Conservation (phyloP, 2,329 filamentous ascomycete species). For the Aaosphaeria arxii region DNA sequence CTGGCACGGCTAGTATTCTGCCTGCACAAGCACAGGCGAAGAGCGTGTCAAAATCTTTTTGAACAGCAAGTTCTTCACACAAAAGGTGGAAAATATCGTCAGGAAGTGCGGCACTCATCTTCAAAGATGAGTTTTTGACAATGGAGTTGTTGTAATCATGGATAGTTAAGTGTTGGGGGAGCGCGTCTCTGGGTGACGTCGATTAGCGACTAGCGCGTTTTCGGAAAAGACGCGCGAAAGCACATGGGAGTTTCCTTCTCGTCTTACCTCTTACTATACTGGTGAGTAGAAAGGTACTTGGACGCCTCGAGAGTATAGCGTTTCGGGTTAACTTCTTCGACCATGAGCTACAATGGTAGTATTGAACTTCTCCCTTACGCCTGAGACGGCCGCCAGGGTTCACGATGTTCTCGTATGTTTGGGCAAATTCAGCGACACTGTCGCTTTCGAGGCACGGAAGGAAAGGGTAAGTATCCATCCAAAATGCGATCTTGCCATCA, state of each 20-base stretch:
- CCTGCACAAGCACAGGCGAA: constrained; percentile 58
- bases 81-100: constrained; percentile 61
- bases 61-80: constrained; percentile 56
- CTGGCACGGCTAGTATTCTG: constrained; percentile 56
- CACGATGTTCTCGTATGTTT: constrained; percentile 74
- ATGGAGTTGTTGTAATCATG: constrained; percentile 8
- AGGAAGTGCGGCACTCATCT: constrained; percentile 42
- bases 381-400: constrained; percentile 67
- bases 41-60: constrained; percentile 58
- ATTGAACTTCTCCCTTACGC: constrained; percentile 69
- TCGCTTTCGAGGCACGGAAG: constrained; percentile 69
- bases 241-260: constrained; percentile 2
- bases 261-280: too few species aligned
- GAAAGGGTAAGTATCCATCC: constrained; percentile 54
- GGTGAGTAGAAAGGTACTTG: too few species aligned
- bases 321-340: not conserved
- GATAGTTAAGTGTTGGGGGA: constrained; percentile 1
- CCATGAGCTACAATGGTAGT: constrained; percentile 38
- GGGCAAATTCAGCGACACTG: constrained; percentile 75
- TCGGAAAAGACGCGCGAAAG: constrained; percentile 1
- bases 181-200: not conserved
- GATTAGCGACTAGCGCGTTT: constrained; percentile 3
- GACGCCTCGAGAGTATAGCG: not conserved
- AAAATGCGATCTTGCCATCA: not conserved
- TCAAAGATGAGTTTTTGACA: not conserved